A percentile compares a stretch with the other conserved stretches of the same genome.
Evolutionary conservation across 345 rosid genomes (phyloP).

Genomic region (Anastatica hierochuntica): DNA sequence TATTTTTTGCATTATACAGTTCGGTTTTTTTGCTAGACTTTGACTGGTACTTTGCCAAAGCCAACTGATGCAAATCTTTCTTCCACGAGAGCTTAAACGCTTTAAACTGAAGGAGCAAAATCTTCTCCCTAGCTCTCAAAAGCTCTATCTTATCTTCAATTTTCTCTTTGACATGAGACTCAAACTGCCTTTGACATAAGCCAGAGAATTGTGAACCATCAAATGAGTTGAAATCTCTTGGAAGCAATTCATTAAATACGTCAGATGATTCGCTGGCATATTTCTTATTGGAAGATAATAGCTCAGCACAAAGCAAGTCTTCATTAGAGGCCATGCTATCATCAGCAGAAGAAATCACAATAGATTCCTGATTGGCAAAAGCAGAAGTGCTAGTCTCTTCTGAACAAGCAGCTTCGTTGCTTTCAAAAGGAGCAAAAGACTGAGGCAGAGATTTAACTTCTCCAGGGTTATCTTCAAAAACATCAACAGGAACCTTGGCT

Average conservation of each 20-base stretch:
- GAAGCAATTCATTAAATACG: constrained; percentile 42
- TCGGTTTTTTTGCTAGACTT: constrained; percentile 66
- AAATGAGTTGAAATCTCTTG: constrained; percentile 26
- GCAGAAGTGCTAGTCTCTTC: constrained; percentile 4
- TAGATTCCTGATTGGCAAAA: constrained; percentile 13
- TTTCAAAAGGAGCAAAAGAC: constrained; percentile 15
- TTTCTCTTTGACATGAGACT: constrained; percentile 36
- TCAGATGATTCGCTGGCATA: constrained; percentile 47
- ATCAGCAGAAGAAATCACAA: constrained; percentile 20
- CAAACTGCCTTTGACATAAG: constrained; percentile 21
- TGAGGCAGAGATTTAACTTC: constrained; percentile 49
- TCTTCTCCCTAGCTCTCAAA: constrained; percentile 67
- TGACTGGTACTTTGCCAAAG: constrained; percentile 44
- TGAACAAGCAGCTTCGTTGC: constrained; percentile 19
- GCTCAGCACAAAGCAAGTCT: constrained; percentile 32
- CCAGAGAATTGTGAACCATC: constrained; percentile 27
- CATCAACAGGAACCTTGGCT: constrained; percentile 30
- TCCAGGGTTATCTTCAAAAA: constrained; percentile 52
- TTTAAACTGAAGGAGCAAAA: constrained; percentile 63
- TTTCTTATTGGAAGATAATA: constrained; percentile 55
- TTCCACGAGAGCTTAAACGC: constrained; percentile 72
- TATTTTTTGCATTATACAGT: constrained; percentile 33
- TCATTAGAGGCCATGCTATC: constrained; percentile 12
- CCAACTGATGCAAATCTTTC: constrained; percentile 60
- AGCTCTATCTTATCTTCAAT: constrained; percentile 36